These are phyloP conservation scores for Phytomonas sp. DNA, from an alignment of 208 protist genomes.

Conservation along the genomic window DNA sequence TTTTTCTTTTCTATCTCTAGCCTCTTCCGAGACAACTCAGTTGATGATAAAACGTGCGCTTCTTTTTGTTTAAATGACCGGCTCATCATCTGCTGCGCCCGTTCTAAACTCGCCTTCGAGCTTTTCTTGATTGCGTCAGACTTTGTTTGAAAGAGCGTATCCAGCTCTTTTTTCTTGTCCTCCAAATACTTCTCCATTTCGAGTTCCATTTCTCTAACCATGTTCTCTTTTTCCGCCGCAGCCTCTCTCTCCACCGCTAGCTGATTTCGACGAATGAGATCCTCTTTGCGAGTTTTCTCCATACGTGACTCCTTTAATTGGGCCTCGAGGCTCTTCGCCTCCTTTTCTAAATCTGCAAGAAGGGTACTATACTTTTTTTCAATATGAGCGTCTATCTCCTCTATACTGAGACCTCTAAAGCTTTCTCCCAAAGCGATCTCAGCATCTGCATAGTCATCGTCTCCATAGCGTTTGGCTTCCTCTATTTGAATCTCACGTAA, in stretches of 20 bases:
- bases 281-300: not conserved
- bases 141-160: not conserved
- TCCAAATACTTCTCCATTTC: not conserved
- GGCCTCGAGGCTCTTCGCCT: constrained; percentile 18
- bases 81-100: not conserved
- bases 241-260: not conserved
- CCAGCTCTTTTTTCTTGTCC: not conserved
- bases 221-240: not conserved
- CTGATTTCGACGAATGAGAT: not conserved
- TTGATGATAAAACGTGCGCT: not conserved
- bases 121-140: not conserved
- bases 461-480: not conserved
- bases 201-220: not conserved
- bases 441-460: not conserved
- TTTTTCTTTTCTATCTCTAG: constrained; percentile 12
- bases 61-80: not conserved
- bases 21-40: not conserved
- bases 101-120: not conserved
- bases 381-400: not conserved
- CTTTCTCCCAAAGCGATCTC: not conserved
- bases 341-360: constrained; percentile 1
- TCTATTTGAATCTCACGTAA: constrained; percentile 25
- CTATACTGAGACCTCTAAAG: not conserved
- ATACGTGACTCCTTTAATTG: constrained; percentile 17
- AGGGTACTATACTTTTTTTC: not conserved